phyloP scores from a whole-genome alignment of 768 basidiomycete genomes.

The Mycena metata region DNA sequence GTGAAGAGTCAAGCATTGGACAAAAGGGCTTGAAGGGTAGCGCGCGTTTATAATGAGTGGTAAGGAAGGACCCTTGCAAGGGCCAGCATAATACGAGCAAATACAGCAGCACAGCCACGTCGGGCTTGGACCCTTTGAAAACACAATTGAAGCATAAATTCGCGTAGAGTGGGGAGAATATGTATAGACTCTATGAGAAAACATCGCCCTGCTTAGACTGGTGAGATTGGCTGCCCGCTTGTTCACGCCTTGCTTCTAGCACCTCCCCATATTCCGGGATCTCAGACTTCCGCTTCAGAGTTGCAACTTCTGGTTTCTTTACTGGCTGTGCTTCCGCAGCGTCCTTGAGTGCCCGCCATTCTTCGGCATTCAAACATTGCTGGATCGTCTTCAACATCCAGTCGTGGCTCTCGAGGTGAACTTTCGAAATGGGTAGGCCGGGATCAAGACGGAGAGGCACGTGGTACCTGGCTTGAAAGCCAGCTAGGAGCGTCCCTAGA shows the following conservation, averaged over 20 bases:
- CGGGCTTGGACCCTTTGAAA: not conserved
- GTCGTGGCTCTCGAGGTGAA: conserved; percentile 16
- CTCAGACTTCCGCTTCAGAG: conserved; percentile 19
- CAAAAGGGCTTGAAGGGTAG: conserved; percentile 11
- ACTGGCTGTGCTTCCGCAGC: conserved; percentile 14
- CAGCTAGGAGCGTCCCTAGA: conserved; percentile 1
- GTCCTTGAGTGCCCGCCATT: conserved; percentile 18
- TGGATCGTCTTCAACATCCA: conserved; percentile 20
- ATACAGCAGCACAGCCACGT: not conserved
- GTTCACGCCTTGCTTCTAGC: no score
- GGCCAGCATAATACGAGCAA: not conserved
- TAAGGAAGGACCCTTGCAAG: not conserved
- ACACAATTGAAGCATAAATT: no score
- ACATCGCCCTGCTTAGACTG: no score
- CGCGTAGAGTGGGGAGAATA: no score
- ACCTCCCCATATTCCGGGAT: conserved; percentile 25
- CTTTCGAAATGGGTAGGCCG: conserved; percentile 9
- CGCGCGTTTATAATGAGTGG: conserved; percentile 26
- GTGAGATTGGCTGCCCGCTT: no score
- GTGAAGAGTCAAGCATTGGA: conserved; percentile 50
- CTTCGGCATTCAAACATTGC: conserved; percentile 14
- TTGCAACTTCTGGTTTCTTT: conserved; percentile 1
- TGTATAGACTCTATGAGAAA: no score
- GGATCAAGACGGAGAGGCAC: conserved; percentile 9
- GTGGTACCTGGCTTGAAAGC: conserved; percentile 14